Conservation (phyloP, 2,329 filamentous ascomycete species). For the Cordyceps militaris region DNA sequence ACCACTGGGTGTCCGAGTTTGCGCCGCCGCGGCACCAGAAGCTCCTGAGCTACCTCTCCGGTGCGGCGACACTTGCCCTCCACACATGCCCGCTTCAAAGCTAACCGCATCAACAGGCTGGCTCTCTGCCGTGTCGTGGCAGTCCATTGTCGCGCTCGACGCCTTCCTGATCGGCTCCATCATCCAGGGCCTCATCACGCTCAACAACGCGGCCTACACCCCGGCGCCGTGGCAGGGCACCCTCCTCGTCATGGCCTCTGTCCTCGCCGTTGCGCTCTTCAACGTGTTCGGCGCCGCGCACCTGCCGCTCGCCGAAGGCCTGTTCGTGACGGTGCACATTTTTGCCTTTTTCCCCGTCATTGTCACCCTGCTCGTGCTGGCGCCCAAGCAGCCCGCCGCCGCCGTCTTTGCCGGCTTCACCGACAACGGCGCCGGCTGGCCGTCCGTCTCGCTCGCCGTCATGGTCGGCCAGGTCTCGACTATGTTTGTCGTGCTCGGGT, state of each 20-base stretch:
- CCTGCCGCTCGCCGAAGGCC: conserved; percentile 14
- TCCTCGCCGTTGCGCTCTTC: conserved; percentile 3
- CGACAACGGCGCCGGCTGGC: conserved; percentile 17
- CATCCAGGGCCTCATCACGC: conserved; percentile 35
- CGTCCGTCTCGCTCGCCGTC: conserved; percentile 12
- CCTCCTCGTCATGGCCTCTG: conserved; percentile 13
- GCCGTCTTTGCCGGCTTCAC: conserved; percentile 15
- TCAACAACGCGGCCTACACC: conserved; percentile 28
- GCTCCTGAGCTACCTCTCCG: conserved; percentile 43
- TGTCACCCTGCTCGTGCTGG: conserved; percentile 16
- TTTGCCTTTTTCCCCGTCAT: conserved; percentile 14
- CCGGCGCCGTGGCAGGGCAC: conserved; percentile 21
- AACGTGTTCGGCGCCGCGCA: conserved; percentile 14
- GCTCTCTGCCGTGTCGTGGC: conserved; percentile 40
- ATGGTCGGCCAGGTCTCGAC: conserved; percentile 16
- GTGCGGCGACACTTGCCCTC: not conserved
- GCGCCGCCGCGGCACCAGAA: conserved; percentile 41
- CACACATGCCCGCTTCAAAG: not conserved
- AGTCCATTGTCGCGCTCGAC: conserved; percentile 31
- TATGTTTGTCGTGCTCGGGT: conserved; percentile 13
- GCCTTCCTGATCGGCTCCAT: conserved; percentile 37
- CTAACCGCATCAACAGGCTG: conserved; percentile 25
- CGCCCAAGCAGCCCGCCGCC: conserved; percentile 9
- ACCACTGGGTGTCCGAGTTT: conserved; percentile 48
- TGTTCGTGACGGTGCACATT: conserved; percentile 14